These are phyloP conservation scores for Arthrocladium fulminans DNA, from an alignment of 2,329 filamentous ascomycete species.

Conservation along the genomic window DNA sequence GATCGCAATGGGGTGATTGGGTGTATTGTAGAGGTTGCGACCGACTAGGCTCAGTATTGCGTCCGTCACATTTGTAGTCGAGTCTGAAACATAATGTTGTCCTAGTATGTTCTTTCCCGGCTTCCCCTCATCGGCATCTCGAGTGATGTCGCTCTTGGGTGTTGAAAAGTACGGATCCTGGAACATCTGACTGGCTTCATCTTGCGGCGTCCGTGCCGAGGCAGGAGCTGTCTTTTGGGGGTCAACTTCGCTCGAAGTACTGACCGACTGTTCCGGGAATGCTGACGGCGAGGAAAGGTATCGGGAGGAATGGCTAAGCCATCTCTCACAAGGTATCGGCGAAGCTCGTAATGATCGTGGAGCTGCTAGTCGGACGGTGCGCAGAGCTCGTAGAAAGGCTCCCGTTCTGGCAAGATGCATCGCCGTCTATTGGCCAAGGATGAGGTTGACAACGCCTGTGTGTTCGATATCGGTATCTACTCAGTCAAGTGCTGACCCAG, in stretches of 20 bases:
- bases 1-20: constrained; percentile 81
- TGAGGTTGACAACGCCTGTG: not conserved
- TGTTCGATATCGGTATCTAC: too few species aligned
- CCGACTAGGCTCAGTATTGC: constrained; percentile 66
- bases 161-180: constrained; percentile 6
- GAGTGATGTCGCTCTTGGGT: constrained; percentile 15
- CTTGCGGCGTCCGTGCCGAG: constrained; percentile 4
- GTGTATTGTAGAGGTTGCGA: constrained; percentile 77
- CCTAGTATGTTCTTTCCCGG: constrained; percentile 19
- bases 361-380: constrained; percentile 12
- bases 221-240: constrained; percentile 15
- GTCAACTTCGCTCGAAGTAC: constrained; percentile 15
- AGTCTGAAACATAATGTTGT: constrained; percentile 40
- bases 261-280: constrained; percentile 19
- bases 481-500: not conserved
- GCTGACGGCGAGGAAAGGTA: constrained; percentile 1
- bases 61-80: constrained; percentile 75
- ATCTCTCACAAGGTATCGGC: not conserved
- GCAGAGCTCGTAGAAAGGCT: constrained; percentile 18
- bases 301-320: not conserved
- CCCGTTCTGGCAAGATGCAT: constrained; percentile 21
- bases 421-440: not conserved
- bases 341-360: not conserved
- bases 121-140: constrained; percentile 4
- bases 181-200: constrained; percentile 9